Conservation (phyloP, 306 rosid species). For the Castanea mollissima region DNA sequence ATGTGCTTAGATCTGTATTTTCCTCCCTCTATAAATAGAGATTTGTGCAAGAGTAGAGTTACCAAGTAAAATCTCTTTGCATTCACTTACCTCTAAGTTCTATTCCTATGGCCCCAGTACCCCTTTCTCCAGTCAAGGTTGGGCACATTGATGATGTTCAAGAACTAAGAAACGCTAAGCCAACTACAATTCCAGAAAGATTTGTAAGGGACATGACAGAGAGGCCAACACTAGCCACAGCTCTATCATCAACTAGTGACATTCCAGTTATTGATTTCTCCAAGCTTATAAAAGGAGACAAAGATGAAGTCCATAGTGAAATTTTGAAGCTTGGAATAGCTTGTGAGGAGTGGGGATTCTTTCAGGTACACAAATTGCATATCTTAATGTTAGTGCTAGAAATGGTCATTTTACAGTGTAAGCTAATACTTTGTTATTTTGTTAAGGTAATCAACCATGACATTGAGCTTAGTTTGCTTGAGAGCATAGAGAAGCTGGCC, state of each 20-base stretch:
- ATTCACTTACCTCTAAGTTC: slow-evolving; percentile 6
- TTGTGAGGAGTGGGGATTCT: slow-evolving; percentile 90
- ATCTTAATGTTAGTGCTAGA: background rate
- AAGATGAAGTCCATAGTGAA: slow-evolving; percentile 44
- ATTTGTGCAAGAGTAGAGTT: slow-evolving; percentile 15
- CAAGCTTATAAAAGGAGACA: slow-evolving; percentile 50
- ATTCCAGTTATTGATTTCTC: slow-evolving; percentile 78
- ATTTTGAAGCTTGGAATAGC: slow-evolving; percentile 58
- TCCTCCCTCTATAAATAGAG: slow-evolving; percentile 55
- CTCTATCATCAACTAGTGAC: slow-evolving; percentile 29
- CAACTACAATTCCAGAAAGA: slow-evolving; percentile 73
- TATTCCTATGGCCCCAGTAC: slow-evolving; percentile 68
- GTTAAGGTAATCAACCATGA: slow-evolving; percentile 79
- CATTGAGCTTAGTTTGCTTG: slow-evolving; percentile 58
- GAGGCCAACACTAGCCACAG: slow-evolving; percentile 53
- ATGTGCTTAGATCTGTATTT: slow-evolving; percentile 22
- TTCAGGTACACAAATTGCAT: slow-evolving; percentile 60
- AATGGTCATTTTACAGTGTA: background rate
- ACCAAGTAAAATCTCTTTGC: slow-evolving; percentile 7
- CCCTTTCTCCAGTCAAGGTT: slow-evolving; percentile 48
- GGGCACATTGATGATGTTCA: slow-evolving; percentile 95
- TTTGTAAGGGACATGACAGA: slow-evolving; percentile 71
- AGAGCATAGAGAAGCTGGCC: slow-evolving; percentile 60
- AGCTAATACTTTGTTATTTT: slow-evolving; percentile 21
- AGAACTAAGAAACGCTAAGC: slow-evolving; percentile 72